Evolutionary conservation across 2,329 filamentous ascomycete genomes (phyloP), one percentile per base, ranked within the genome.

Genomic region (Macrophomina phaseolina): DNA sequence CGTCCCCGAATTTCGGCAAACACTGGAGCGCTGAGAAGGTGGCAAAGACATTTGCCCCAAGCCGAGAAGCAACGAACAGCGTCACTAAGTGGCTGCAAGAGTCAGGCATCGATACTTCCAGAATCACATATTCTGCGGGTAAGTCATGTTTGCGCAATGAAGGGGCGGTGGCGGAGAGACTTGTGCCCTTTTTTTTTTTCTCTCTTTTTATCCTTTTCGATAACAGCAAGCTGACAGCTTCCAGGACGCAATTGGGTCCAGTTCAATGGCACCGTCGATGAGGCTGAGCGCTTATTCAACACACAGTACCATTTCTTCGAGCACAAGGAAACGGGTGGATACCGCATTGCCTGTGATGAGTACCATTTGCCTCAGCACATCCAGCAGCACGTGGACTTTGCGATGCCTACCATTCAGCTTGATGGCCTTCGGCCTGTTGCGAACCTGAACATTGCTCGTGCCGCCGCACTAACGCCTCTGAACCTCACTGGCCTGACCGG

Each of bases 361-460:
- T 82, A 77, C 70, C 76, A 71, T 30, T 60, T 78, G 3, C 76
- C 71, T 30, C 51, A 66, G 16, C 69, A 74, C 38, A 60, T 77
- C 14, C 40, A 42, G 14, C 68, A 71, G 14, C 67, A 73, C 36
- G 69, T 77, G 28, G 74, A 77, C 55, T 70, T 80, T 66, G 73
- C 81, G 52, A 77, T 72, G 12, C 80, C 80, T 1, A 79, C 76
- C 5, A 71, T 81, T 3, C 79, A 81, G 67, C 80, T 81, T 67
- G 79, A 81, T 69, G 72, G 55, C 12, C 62, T 53, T 32, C 42
- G 34, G 1, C 42, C 58, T 9, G 32, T 49, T 7, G 58, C 48
- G 18, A 53, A 45, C 42, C 48, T 53, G 42, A 46, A 56, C 30
- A 23, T 28, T n/a, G 36, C n/a, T n/a, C 32, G 14, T 38, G 36